Evolutionary conservation across 2,329 filamentous ascomycete species (phyloP), one percentile per base, ranked within the genome.

Genomic region (Cladophialophora yegresii): DNA sequence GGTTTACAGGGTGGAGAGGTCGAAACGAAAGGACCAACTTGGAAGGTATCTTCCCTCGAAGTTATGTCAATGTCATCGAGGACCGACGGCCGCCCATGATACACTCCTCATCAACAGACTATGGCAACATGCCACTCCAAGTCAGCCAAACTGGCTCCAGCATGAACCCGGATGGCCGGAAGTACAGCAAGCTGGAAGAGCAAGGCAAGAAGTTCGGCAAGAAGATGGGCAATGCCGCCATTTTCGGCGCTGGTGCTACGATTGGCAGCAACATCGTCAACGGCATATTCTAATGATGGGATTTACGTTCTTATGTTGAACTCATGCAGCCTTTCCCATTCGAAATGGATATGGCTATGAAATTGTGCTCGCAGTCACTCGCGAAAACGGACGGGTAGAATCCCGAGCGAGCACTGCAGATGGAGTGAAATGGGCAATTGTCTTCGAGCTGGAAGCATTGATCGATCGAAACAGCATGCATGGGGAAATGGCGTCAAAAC

Each of bases 181-280:
- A 76, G 71, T 79, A 78, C 8, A 82, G 81, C 74, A 95, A 95
- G 80, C 80, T 87, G 16, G 84, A 87, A 68, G 84, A 91, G 77
- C 85, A 87, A 62, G 92, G 91, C 62, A 96, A 96, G 87, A 97
- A 97, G 81, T 90, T 97, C 78, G 93, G 93, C 70, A 96, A 96
- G 86, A 98, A 97, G 83, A 77, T 93, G 73, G 93, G 93, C 36
- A 88, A 89, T 75, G 86, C 86, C 61, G 79, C 80, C 78, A 77
- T 62, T 77, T 77, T 67, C 45, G 93, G 93, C 76, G 93, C 93
- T 54, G 93, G 93, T 77, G 93, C 93, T 55, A 95, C 91, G 1
- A 89, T 96, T 69, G 93, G 93, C 74, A 86, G 89, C 71, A 95
- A 96, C 75, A 87, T 96, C 74, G 92, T 96, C 71, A 95, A 96